phyloP scores from a whole-genome alignment of 257 asterid genomes.

The Solanum acaule region DNA sequence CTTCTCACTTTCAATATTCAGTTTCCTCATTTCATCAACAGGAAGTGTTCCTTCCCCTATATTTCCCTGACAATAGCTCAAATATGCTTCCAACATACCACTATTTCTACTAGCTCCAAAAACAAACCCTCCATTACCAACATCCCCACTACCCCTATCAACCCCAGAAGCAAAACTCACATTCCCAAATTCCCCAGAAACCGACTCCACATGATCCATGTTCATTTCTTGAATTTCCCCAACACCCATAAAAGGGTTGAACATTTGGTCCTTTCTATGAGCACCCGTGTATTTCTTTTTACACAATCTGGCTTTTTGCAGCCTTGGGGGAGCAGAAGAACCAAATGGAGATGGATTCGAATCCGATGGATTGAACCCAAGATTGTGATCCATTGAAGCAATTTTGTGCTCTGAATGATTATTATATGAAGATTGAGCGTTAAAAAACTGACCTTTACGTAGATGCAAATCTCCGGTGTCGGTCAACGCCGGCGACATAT shows the following conservation, averaged over 20 bases:
- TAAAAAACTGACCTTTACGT: conserved; percentile 33
- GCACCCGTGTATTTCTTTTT: conserved; percentile 46
- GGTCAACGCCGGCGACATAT: conserved; percentile 43
- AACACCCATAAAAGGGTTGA: conserved; percentile 28
- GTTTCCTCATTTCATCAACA: conserved; percentile 36
- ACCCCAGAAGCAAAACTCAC: conserved; percentile 5
- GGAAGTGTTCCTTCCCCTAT: conserved; percentile 26
- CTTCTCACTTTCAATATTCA: conserved; percentile 32
- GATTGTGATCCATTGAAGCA: conserved; percentile 51
- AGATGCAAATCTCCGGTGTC: conserved; percentile 23
- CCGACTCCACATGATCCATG: conserved; percentile 15
- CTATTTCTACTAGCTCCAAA: conserved; percentile 20
- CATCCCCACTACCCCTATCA: conserved; percentile 14
- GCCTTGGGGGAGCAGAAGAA: conserved; percentile 32
- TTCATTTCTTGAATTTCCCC: conserved; percentile 9
- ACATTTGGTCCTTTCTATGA: conserved; percentile 1
- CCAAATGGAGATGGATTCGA: conserved; percentile 22
- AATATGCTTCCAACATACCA: background rate
- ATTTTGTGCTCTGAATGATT: background rate
- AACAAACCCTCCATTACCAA: conserved; percentile 6
- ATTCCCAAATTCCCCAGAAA: conserved; percentile 2
- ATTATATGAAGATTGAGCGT: background rate
- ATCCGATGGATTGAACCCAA: conserved; percentile 38
- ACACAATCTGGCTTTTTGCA: conserved; percentile 35
- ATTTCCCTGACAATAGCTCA: background rate